Evolutionary conservation across 352 stramenopile genomes (phyloP), one percentile per base, ranked within the genome.

Genomic region (Phytophthora kernoviae): DNA sequence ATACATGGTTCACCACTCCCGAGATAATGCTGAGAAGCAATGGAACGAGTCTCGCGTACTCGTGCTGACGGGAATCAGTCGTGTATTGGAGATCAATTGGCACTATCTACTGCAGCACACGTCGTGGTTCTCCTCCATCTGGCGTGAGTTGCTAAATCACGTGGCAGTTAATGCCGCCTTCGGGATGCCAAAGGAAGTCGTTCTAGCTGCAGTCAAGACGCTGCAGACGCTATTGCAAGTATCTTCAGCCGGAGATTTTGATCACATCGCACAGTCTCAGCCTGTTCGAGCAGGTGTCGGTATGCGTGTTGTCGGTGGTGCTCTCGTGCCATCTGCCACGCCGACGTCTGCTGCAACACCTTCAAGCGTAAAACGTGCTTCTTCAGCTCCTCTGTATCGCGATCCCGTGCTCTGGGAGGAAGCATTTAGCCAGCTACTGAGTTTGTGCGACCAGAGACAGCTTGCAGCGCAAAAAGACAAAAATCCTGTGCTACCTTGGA

Each of bases 31-130:
- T 0, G 87, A 92, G 27, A 99, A 99, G 62, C 97, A 99, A 74
- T 99, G 97, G 96, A 90, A 97, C 39, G 96, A 98, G 59, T 99
- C 97, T 12, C 90, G 97, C 39, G 94, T 98, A 24, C 68, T 99
- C 17, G 88, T 97, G 60, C 78, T 99, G 37, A 89, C 94, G 33
- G 97, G 96, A 11, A 84, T 99, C 27, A 96, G 90, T 58, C 88
- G 97, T 50, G 90, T 99, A 1, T 77, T 99, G 14, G 88, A 93
- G 62, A 93, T 81, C 0, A 92, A 95, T 27, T 88, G 79, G 69
- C 77, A 86, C 26, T 76, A 79, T 57, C 40, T 95, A 53, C 57
- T 91, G 11, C 65, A 74, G 11, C 75, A 91, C 45, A 57, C 70
- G 2, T 53, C 73, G 27, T 95, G 86, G 86, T 81, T 93, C 63